These are phyloP conservation scores for Nannochloris sp. DNA, from an alignment of 139 green algal genomes.

Conservation along the genomic window DNA sequence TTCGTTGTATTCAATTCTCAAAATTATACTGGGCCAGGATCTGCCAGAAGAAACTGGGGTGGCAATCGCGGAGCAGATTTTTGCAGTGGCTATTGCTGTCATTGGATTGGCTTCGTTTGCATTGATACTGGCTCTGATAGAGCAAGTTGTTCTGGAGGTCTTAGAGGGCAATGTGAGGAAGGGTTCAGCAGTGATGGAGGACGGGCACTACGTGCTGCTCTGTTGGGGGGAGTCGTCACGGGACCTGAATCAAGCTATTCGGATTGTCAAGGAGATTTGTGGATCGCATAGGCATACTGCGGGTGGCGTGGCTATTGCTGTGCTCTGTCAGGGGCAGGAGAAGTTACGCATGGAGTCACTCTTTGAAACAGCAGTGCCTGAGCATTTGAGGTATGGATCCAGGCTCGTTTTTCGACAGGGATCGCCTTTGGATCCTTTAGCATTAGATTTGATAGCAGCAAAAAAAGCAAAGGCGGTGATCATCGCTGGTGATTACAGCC, in stretches of 20 bases:
- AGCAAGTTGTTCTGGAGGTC: conserved; percentile 25
- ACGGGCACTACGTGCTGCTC: conserved; percentile 27
- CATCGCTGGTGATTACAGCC: conserved; percentile 10
- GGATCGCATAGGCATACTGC: conserved; percentile 18
- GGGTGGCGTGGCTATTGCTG: conserved; percentile 16
- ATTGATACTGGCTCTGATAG: conserved; percentile 50
- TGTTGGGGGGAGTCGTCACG: conserved; percentile 21
- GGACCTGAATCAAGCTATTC: conserved; percentile 30
- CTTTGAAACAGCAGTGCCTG: conserved; percentile 20
- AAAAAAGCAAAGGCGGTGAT: conserved; percentile 11
- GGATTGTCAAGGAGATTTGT: conserved; percentile 34
- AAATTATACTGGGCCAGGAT: conserved; percentile 14
- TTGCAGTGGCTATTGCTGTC: conserved; percentile 8
- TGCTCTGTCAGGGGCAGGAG: conserved; percentile 32
- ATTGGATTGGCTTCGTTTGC: conserved; percentile 49
- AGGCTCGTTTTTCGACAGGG: conserved; percentile 48
- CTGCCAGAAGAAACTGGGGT: background rate
- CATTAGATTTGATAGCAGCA: conserved; percentile 7
- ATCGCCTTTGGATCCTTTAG: conserved; percentile 21
- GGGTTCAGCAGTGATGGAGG: conserved; percentile 33
- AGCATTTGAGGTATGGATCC: conserved; percentile 20
- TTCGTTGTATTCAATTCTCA: conserved; percentile 2
- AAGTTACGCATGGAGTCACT: conserved; percentile 51
- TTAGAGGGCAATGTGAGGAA: conserved; percentile 28
- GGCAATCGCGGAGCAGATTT: conserved; percentile 1